Percentiles rank a stretch among this genome's conserved stretches.
phyloP scores from a whole-genome alignment of 1,139 yeast species.

The Sporopachydermia cereana region DNA sequence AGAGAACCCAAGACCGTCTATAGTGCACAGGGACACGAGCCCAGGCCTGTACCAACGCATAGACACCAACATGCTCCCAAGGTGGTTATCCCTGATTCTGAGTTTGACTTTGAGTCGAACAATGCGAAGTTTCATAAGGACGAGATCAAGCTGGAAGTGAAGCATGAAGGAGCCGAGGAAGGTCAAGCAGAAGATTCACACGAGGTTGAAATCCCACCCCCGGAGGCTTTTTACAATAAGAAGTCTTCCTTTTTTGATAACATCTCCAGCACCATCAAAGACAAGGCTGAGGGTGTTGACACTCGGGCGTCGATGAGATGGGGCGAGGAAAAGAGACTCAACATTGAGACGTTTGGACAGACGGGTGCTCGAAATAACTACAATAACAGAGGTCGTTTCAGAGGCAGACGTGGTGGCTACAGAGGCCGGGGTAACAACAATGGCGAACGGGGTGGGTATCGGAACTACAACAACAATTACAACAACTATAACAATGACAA shows the following conservation, averaged over 20 bases:
- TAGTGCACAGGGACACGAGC: background rate
- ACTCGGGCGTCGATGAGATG: constrained; percentile 37
- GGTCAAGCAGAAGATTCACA: constrained; percentile 11
- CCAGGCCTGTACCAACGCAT: too few species aligned
- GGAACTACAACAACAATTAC: constrained; percentile 2
- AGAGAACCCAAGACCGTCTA: background rate
- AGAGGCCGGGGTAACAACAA: constrained; percentile 19
- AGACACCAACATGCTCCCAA: constrained; percentile 10
- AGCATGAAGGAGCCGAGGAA: constrained; percentile 7
- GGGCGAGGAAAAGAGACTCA: constrained; percentile 49
- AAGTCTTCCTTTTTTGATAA: constrained; percentile 73
- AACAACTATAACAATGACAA: constrained; percentile 10
- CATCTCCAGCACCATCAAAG: constrained; percentile 45
- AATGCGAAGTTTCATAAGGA: constrained; percentile 47
- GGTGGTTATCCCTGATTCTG: constrained; percentile 29
- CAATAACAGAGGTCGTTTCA: constrained; percentile 21
- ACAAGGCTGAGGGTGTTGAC: constrained; percentile 22
- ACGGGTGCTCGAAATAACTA: constrained; percentile 23
- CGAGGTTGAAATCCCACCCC: constrained; percentile 6
- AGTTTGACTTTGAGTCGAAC: constrained; percentile 55
- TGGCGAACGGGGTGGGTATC: constrained; percentile 19
- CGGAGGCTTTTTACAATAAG: constrained; percentile 42
- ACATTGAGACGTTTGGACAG: constrained; percentile 62
- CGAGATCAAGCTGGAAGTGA: constrained; percentile 17
- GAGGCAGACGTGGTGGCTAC: constrained; percentile 26